These are phyloP conservation scores for Xylaria sp. DNA, from an alignment of 2,329 filamentous ascomycete species.

Conservation along the genomic window DNA sequence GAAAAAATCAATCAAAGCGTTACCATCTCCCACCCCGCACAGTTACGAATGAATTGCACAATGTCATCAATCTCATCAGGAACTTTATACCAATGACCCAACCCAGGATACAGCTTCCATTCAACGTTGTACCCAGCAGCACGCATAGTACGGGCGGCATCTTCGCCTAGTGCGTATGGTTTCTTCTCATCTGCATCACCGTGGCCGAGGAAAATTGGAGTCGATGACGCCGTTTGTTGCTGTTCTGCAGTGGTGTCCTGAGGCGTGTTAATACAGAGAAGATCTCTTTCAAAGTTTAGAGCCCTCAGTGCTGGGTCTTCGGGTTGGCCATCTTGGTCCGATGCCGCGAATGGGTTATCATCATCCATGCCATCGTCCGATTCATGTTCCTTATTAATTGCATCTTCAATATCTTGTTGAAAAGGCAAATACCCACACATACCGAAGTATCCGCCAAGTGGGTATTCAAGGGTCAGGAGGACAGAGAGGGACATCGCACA, in stretches of 20 bases:
- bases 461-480: slow-evolving; percentile 47
- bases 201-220: slow-evolving; percentile 52
- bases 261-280: slow-evolving; percentile 35
- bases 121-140: slow-evolving; percentile 43
- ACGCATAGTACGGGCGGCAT: slow-evolving; percentile 38
- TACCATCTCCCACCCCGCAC: neutral
- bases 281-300: slow-evolving; percentile 41
- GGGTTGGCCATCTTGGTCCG: slow-evolving; percentile 9
- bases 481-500: slow-evolving; percentile 53
- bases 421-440: slow-evolving; percentile 56
- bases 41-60: slow-evolving; percentile 40
- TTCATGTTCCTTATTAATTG: slow-evolving; percentile 23
- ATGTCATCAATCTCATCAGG: slow-evolving; percentile 56
- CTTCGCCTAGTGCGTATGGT: slow-evolving; percentile 40
- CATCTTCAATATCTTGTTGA: slow-evolving; percentile 42
- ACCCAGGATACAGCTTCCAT: slow-evolving; percentile 47
- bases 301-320: slow-evolving; percentile 33
- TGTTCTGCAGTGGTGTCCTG: neutral
- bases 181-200: slow-evolving; percentile 48
- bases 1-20: neutral
- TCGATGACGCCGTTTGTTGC: slow-evolving; percentile 29
- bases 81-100: slow-evolving; percentile 55
- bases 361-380: slow-evolving; percentile 22
- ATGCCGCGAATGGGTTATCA: slow-evolving; percentile 21
- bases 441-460: slow-evolving; percentile 51